Evolutionary conservation across 139 green algal genomes (phyloP).

Genomic region (Closterium sp.): DNA sequence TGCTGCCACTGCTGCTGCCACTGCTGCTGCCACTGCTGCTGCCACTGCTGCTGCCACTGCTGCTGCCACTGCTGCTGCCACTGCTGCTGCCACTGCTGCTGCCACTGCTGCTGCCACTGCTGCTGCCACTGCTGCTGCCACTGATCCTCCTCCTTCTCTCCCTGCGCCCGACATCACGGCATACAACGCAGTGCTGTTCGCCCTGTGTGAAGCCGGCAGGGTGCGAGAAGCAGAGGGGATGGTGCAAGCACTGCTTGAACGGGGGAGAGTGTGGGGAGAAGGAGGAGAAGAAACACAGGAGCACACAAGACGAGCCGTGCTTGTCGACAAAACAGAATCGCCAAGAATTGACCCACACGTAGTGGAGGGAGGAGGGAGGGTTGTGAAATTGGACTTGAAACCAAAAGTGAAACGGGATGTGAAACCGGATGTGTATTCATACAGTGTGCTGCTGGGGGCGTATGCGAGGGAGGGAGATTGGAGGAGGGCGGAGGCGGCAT

Average conservation of each 20-base stretch:
- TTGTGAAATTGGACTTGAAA: too few species aligned
- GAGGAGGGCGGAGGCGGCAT: neutral
- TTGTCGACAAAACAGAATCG: too few species aligned
- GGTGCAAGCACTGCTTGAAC: neutral
- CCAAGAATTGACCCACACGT: too few species aligned
- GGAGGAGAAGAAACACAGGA: neutral
- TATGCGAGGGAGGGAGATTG: neutral
- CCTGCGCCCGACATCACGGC: neutral
- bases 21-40: too few species aligned
- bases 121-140: too few species aligned
- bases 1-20: too few species aligned
- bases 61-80: too few species aligned
- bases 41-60: too few species aligned
- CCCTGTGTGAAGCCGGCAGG: neutral
- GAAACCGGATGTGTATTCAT: neutral
- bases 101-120: too few species aligned
- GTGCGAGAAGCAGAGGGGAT: neutral
- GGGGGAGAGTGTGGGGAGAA: neutral
- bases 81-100: too few species aligned
- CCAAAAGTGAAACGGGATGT: too few species aligned
- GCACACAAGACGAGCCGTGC: too few species aligned
- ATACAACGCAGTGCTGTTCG: neutral
- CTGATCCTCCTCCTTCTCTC: neutral
- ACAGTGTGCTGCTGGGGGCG: neutral
- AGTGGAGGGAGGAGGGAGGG: neutral